Conservation (phyloP, 139 green algal species). For the Picochlorum sp. region DNA sequence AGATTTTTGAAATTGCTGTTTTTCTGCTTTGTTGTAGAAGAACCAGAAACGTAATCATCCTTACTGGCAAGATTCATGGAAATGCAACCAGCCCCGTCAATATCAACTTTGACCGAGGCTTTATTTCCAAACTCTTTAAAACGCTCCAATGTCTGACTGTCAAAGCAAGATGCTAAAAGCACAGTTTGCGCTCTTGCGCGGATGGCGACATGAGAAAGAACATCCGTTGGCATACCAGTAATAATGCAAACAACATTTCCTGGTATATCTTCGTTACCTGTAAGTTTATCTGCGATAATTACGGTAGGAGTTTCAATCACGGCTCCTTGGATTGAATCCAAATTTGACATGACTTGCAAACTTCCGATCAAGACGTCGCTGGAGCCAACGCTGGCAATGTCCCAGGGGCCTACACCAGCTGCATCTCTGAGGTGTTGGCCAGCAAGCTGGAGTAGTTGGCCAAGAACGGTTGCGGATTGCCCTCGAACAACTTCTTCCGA, state of each 20-base stretch:
- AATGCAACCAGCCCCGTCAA: slow-evolving; percentile 11
- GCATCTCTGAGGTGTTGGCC: slow-evolving; percentile 42
- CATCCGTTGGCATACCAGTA: slow-evolving; percentile 54
- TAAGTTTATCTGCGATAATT: slow-evolving; percentile 46
- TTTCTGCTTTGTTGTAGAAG: neutral
- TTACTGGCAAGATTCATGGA: too few relatives aligned
- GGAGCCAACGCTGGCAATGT: slow-evolving; percentile 43
- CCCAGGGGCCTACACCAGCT: slow-evolving; percentile 56
- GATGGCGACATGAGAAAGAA: slow-evolving; percentile 85
- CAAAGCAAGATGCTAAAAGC: slow-evolving; percentile 71
- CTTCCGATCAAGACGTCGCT: slow-evolving; percentile 7
- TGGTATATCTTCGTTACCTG: slow-evolving; percentile 87
- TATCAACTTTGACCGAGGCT: neutral
- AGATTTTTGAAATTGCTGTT: neutral
- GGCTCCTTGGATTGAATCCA: slow-evolving; percentile 46
- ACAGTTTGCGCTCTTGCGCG: slow-evolving; percentile 61
- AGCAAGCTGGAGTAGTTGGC: slow-evolving; percentile 49
- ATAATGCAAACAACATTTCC: slow-evolving; percentile 58
- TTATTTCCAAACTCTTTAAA: slow-evolving; percentile 2
- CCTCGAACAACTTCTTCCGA: slow-evolving; percentile 79
- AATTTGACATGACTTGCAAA: slow-evolving; percentile 26
- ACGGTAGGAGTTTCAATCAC: slow-evolving; percentile 31
- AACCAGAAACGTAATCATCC: too few relatives aligned
- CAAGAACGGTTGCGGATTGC: slow-evolving; percentile 60
- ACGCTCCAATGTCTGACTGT: slow-evolving; percentile 32